Conservation (phyloP, 495 filamentous ascomycete genomes). For the Cetradonia linearis region DNA sequence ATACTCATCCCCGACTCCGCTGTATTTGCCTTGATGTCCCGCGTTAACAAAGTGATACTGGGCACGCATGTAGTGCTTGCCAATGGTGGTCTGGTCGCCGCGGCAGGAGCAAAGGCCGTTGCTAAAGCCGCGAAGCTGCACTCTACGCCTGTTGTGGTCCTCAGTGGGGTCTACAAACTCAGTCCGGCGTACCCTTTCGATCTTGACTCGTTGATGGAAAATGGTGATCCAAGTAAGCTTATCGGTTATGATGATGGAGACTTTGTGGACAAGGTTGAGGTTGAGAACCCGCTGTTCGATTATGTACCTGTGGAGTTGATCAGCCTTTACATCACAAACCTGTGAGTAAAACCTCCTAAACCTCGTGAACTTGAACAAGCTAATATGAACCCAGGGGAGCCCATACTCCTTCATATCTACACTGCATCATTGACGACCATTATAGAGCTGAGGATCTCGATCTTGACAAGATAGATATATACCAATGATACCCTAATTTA, state of each 20-base stretch:
- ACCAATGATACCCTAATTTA: conserved; percentile 6
- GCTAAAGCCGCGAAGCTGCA: conserved; percentile 73
- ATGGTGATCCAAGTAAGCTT: conserved; percentile 64
- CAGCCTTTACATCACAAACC: conserved; percentile 84
- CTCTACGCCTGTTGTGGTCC: conserved; percentile 69
- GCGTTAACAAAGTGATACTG: conserved; percentile 87
- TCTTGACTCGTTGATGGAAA: conserved; percentile 65
- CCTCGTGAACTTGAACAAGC: conserved; percentile 12
- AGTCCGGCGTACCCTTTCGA: conserved; percentile 80
- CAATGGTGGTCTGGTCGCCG: conserved; percentile 72
- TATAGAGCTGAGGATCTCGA: conserved; percentile 74
- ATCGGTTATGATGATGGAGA: conserved; percentile 64
- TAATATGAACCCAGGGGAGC: conserved; percentile 50
- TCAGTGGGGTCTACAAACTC: conserved; percentile 81
- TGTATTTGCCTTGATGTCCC: conserved; percentile 83
- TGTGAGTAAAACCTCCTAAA: conserved; percentile 48
- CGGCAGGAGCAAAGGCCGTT: conserved; percentile 66
- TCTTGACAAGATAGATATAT: conserved; percentile 5
- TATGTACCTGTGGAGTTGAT: conserved; percentile 74
- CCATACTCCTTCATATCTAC: conserved; percentile 70
- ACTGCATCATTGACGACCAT: conserved; percentile 72
- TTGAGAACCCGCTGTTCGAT: conserved; percentile 72
- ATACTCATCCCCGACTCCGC: conserved; percentile 74
- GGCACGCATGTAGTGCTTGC: conserved; percentile 76
- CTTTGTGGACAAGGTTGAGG: conserved; percentile 63